A percentile compares a stretch with the other conserved stretches of the same genome.
phyloP scores from a whole-genome alignment of 305 asterid species.

The Rubia tinctorum region DNA sequence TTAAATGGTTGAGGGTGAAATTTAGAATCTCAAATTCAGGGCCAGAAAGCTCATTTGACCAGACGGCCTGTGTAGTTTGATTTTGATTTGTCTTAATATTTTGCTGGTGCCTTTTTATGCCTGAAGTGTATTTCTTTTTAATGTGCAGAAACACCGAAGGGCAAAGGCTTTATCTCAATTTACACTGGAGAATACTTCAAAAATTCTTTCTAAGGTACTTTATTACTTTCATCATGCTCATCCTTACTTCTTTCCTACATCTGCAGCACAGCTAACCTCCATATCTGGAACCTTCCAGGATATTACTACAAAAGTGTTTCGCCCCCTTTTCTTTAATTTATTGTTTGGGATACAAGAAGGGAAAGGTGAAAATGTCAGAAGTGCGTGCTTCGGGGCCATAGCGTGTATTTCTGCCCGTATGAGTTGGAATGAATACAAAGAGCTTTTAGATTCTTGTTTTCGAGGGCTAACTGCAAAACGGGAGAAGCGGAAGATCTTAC shows the following conservation, averaged over 20 bases:
- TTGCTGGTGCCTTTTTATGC: not conserved
- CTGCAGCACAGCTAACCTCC: constrained; percentile 3
- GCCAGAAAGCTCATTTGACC: not conserved
- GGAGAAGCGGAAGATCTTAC: constrained; percentile 67
- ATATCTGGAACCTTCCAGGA: constrained; percentile 37
- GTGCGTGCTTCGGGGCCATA: constrained; percentile 75
- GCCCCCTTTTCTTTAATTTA: constrained; percentile 80
- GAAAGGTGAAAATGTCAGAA: constrained; percentile 82
- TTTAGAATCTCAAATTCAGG: not conserved
- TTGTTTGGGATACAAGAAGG: constrained; percentile 69
- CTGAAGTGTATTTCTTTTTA: constrained; percentile 13
- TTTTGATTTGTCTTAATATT: not conserved
- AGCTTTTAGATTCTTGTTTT: constrained; percentile 67
- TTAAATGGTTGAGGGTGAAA: not conserved
- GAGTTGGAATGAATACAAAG: constrained; percentile 75
- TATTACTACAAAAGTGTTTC: constrained; percentile 64
- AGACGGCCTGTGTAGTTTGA: not conserved
- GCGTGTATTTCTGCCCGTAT: constrained; percentile 75
- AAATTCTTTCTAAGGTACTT: constrained; percentile 62
- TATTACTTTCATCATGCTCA: constrained; percentile 16
- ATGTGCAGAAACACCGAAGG: constrained; percentile 81
- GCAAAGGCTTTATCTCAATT: constrained; percentile 85
- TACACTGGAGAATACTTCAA: constrained; percentile 43
- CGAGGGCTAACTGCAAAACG: constrained; percentile 62
- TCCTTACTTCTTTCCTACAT: not conserved